These are phyloP conservation scores for Prunus kanzakura DNA, from an alignment of 306 rosid species.

Conservation along the genomic window DNA sequence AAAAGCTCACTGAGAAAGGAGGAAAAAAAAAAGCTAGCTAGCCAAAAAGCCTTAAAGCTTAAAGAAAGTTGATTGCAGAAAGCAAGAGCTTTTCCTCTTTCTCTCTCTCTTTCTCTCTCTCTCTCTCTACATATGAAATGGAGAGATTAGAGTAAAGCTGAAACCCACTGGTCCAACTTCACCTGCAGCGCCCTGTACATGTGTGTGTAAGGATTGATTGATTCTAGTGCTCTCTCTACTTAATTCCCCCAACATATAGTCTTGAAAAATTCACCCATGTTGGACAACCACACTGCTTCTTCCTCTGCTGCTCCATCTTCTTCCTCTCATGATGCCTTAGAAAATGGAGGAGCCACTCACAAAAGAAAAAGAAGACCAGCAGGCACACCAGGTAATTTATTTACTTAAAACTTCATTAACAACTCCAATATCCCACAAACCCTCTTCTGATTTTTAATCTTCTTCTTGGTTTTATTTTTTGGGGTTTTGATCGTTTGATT, in stretches of 20 bases:
- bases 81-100: slow-evolving; percentile 44
- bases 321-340: slow-evolving; percentile 28
- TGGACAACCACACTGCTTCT: slow-evolving; percentile 31
- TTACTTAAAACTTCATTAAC: no score
- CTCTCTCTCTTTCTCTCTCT: slow-evolving; percentile 7
- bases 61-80: slow-evolving; percentile 69
- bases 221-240: not conserved
- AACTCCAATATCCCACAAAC: not conserved
- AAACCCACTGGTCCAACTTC: slow-evolving; percentile 44
- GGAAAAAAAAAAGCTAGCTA: slow-evolving; percentile 24
- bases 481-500: not conserved
- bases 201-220: slow-evolving; percentile 17
- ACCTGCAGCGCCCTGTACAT: slow-evolving; percentile 19
- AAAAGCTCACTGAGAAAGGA: slow-evolving; percentile 25
- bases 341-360: slow-evolving; percentile 46
- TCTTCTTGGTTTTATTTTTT: not conserved
- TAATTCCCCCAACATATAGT: slow-evolving; percentile 17
- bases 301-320: slow-evolving; percentile 45
- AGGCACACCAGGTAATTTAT: slow-evolving; percentile 81
- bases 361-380: slow-evolving; percentile 96
- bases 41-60: slow-evolving; percentile 40
- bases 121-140: not conserved
- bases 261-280: slow-evolving; percentile 5
- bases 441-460: not conserved
- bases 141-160: slow-evolving; percentile 48